Base-by-base conservation (phyloP, 768 basidiomycete genomes). In the Naematelia encephala region DNA sequence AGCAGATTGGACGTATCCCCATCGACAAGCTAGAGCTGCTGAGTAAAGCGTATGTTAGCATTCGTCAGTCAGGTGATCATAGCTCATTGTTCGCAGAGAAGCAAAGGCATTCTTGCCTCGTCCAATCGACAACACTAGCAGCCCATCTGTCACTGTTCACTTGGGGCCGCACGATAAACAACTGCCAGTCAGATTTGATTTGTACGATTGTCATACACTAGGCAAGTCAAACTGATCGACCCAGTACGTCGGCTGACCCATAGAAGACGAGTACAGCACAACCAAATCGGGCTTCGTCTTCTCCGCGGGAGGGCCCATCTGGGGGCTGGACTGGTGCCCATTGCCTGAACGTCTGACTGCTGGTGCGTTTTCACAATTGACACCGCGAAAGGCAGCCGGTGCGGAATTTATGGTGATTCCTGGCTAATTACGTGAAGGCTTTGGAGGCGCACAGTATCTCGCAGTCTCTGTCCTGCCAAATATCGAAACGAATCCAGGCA, bases 281-380 rank as follows among this genome's bases (percentile, higher is more conserved):
- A n/a, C 49, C 10, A 61, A 53, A 13, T 50, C 54, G 23, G 63
- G 66, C 4, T 64, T 57, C 43, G 60, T 94, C 1, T 87, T 97
- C 76, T 89, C 87, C 61, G 87, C 89, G 0, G 96, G 96, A 4
- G 88, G 87, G 2, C 88, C 90, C 0, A 87, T 90, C n/a, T 90
- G 88, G 86, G 90, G 86, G 1, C 70, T 94, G 30, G 91, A 93
- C 64, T 98, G 93, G 93, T 92, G 91, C 74, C 94, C 96, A 2
- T 84, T 86, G 22, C 82, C 87, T 60, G 71, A 73, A 28, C 47
- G 47, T 5, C 60, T 68, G 44, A 65, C 69, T 11, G 58, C 52
- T 10, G 66, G 72, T 73, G 26, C 50, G 59, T 49, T n/a, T 49
- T n/a, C n/a, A n/a, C n/a, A n/a, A n/a, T n/a, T n/a, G n/a, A n/a